phyloP scores from a whole-genome alignment of 169 alveolate species.

The Theileria orientalis region DNA sequence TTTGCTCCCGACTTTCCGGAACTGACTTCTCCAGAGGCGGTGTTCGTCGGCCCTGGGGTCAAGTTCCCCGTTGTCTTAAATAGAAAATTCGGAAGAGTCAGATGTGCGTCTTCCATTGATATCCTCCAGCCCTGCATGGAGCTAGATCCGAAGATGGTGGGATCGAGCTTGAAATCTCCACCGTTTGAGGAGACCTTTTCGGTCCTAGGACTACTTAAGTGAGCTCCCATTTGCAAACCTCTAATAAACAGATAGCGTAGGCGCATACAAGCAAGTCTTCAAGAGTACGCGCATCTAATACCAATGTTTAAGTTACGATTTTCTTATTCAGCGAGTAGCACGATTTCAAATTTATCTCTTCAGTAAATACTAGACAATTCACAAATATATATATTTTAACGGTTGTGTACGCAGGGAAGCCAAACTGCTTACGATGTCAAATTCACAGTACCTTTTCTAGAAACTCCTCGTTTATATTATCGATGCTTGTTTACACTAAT shows the following conservation, averaged over 20 bases:
- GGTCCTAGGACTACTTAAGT: slow-evolving; percentile 86
- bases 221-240: slow-evolving; percentile 85
- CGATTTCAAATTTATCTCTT: too few relatives aligned
- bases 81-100: slow-evolving; percentile 55
- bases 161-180: slow-evolving; percentile 75
- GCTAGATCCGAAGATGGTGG: slow-evolving; percentile 82
- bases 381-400: too few relatives aligned
- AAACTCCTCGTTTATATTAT: too few relatives aligned
- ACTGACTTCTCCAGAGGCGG: not conserved
- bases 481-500: too few relatives aligned
- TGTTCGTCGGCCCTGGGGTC: not conserved
- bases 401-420: too few relatives aligned
- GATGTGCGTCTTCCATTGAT: slow-evolving; percentile 94
- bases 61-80: not conserved
- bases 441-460: too few relatives aligned
- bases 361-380: too few relatives aligned
- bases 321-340: slow-evolving; percentile 18
- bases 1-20: not conserved
- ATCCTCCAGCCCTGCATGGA: slow-evolving; percentile 96
- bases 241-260: not conserved
- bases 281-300: too few relatives aligned
- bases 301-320: slow-evolving; percentile 4
- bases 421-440: too few relatives aligned
- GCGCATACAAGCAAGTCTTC: slow-evolving; percentile 13
- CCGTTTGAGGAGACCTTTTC: slow-evolving; percentile 80